These are phyloP conservation scores for Kodamaea plutei DNA, from an alignment of 1,139 yeast species.

Conservation along the genomic window DNA sequence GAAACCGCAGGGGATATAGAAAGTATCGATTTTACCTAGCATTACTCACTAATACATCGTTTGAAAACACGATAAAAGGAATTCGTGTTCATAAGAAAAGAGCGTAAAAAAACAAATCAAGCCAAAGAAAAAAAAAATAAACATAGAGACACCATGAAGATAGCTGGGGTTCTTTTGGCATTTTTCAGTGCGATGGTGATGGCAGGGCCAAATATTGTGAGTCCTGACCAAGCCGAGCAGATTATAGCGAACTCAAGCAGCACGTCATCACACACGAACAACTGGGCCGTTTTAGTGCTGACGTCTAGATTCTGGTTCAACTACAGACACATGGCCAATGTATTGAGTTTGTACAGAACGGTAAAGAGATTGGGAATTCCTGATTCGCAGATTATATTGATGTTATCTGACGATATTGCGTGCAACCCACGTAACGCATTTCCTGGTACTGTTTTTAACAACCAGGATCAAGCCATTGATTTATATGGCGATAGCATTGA, in stretches of 20 bases:
- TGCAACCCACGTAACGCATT: constrained; percentile 94
- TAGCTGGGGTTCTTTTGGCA: no score
- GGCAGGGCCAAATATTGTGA: constrained; percentile 10
- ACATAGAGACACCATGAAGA: no score
- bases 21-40: no score
- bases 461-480: constrained; percentile 90
- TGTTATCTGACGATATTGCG: constrained; percentile 96
- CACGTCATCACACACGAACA: constrained; percentile 61
- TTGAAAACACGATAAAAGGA: no score
- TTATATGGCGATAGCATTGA: constrained; percentile 91
- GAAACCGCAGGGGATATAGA: no score
- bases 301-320: constrained; percentile 98
- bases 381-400: constrained; percentile 91
- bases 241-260: constrained; percentile 17
- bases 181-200: no score
- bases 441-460: constrained; percentile 94
- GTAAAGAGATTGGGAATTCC: constrained; percentile 96
- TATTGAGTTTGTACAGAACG: constrained; percentile 87
- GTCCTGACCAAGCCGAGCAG: constrained; percentile 20
- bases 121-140: no score
- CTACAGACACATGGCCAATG: constrained; percentile 97
- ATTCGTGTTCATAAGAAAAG: no score
- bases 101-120: no score
- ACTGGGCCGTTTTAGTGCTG: constrained; percentile 94
- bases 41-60: no score